Base-by-base conservation (phyloP, 1,284 basidiomycete species). In the Leccinum cinnamomeum region DNA sequence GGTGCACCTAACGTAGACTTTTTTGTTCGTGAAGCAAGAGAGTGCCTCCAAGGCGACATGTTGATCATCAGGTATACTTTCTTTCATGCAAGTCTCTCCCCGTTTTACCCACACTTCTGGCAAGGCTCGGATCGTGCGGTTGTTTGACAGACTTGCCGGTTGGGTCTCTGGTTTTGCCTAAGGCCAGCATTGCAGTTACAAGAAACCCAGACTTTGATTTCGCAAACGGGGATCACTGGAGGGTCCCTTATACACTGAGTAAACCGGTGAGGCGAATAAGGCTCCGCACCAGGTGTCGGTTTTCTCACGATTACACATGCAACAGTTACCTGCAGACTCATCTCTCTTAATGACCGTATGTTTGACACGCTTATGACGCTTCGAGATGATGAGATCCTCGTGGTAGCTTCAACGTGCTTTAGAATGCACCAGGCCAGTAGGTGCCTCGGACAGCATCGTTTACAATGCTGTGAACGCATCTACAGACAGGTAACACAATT, bases 121-220 rank as follows among this genome's bases (percentile, higher is more conserved):
- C 53, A 69, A 92, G 90, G 63, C 79, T 92, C 30, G 91, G 91
- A 50, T 92, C 89, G 6, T 94, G 92, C 70, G 92, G 92, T 18
- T 85, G 84, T n/a, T 79, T 94, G 62, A 79, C 84, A 39, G 83
- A 89, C 64, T 79, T 89, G 12, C 85, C 86, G 7, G 87, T 92
- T 30, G 92, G 90, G 18, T 84, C 90, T 14, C 81, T 94, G 12
- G 87, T 91, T 16, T 81, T 92, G 30, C 91, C 92, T 30, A 83
- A 79, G 66, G 80, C 85, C 1, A 86, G 88, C 65, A 80, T 93
- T 16, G 82, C 85, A 20, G 81, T 94, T 37, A 85, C 78, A 59
- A 82, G 91, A 64, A 93, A 94, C 72, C 86, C 91, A 67, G 90
- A 94, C 75, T 93, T 86, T 75, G 83, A 90, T 74, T 92, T 91